Percentiles rank a stretch among this genome's conserved stretches.
Conservation (phyloP, 352 stramenopile species). For the Phytophthora podocarpi region DNA sequence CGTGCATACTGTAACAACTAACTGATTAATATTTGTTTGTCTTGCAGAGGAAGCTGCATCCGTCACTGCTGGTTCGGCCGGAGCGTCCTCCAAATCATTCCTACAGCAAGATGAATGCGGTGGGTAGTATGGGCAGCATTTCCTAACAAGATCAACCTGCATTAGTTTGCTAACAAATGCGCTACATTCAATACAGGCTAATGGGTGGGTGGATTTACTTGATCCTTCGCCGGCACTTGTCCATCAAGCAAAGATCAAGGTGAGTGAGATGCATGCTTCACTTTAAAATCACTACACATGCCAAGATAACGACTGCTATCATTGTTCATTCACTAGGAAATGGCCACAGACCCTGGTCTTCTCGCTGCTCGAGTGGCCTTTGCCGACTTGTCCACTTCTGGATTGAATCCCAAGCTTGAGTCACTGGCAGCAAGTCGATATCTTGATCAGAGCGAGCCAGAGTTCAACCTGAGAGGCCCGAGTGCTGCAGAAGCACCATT, state of each 20-base stretch:
- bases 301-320: neutral
- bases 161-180: no score
- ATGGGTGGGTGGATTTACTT: slow-evolving; percentile 73
- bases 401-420: slow-evolving; percentile 17
- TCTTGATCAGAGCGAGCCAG: slow-evolving; percentile 12
- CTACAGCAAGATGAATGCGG: slow-evolving; percentile 77
- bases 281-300: no score
- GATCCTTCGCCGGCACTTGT: slow-evolving; percentile 31
- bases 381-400: slow-evolving; percentile 24
- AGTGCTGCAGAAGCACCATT: slow-evolving; percentile 9
- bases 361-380: slow-evolving; percentile 26
- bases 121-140: slow-evolving; percentile 25
- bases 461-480: slow-evolving; percentile 13
- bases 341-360: slow-evolving; percentile 3
- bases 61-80: slow-evolving; percentile 55
- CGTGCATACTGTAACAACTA: no score
- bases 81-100: slow-evolving; percentile 79
- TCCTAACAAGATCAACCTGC: no score
- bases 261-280: slow-evolving; percentile 4
- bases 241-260: slow-evolving; percentile 33
- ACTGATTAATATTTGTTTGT: neutral
- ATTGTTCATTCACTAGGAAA: slow-evolving; percentile 10
- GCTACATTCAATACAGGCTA: slow-evolving; percentile 40
- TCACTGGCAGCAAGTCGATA: neutral
- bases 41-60: slow-evolving; percentile 59